Conservation (phyloP, 1,284 basidiomycete genomes). For the Pascua guehoae region DNA sequence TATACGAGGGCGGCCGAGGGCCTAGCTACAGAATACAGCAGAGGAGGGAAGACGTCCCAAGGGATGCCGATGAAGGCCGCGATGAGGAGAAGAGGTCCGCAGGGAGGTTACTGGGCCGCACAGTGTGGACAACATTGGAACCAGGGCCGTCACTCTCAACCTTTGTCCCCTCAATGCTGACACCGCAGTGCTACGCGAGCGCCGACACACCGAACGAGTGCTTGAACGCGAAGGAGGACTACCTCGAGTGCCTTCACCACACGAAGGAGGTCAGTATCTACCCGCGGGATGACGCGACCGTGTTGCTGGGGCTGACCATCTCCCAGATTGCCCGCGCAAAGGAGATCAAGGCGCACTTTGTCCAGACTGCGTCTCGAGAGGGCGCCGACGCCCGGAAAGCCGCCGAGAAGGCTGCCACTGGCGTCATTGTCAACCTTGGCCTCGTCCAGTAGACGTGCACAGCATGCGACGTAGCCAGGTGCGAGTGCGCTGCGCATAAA, state of each 20-base stretch:
- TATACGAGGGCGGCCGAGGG: too few species aligned
- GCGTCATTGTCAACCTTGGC: conserved; percentile 68
- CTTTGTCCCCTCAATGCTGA: too few species aligned
- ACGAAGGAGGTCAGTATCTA: conserved; percentile 70
- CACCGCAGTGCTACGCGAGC: conserved; percentile 75
- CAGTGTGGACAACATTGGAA: too few species aligned
- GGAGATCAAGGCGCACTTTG: conserved; percentile 67
- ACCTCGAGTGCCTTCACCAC: conserved; percentile 88
- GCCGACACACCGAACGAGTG: conserved; percentile 76
- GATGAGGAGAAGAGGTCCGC: too few species aligned
- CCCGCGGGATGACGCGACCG: neutral
- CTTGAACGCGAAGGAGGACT: conserved; percentile 72
- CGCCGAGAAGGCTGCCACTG: conserved; percentile 68
- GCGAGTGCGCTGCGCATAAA: too few species aligned
- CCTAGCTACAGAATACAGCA: too few species aligned
- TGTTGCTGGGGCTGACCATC: neutral
- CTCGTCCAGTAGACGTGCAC: conserved; percentile 52
- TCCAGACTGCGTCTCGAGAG: conserved; percentile 63
- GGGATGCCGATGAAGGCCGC: too few species aligned
- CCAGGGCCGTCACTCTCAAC: too few species aligned
- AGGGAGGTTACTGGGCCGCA: too few species aligned
- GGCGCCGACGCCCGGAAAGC: conserved; percentile 66
- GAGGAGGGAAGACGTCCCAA: too few species aligned
- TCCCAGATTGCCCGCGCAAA: conserved; percentile 68
- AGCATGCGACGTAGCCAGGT: too few species aligned